A percentile compares a stretch with the other conserved stretches of the same genome.
Evolutionary conservation across 768 basidiomycete genomes (phyloP).

Genomic region (Suillus occidentalis): DNA sequence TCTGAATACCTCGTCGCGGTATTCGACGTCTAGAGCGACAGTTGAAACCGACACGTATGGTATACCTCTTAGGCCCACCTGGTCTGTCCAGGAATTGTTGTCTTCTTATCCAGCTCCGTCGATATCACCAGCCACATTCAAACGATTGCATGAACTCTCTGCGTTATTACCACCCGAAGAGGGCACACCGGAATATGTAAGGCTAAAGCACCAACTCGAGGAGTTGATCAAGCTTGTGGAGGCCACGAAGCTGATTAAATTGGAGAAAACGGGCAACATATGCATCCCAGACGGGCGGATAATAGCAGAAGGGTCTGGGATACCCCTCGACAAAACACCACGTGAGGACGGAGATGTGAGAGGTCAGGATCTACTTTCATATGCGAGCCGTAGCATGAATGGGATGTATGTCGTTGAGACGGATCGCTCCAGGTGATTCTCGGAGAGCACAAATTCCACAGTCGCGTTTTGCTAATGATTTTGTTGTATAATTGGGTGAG

Average conservation of each 20-base stretch:
- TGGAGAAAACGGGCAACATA: constrained; percentile 27
- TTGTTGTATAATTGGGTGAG: background rate
- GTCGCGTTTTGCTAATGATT: background rate
- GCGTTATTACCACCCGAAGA: constrained; percentile 68
- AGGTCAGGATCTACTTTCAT: constrained; percentile 48
- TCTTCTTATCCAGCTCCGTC: constrained; percentile 75
- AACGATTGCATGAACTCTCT: constrained; percentile 67
- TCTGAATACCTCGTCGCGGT: background rate
- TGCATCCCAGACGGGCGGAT: constrained; percentile 41
- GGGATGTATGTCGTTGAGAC: constrained; percentile 66
- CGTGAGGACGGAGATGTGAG: constrained; percentile 26
- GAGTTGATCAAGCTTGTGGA: constrained; percentile 77
- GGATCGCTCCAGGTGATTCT: constrained; percentile 26
- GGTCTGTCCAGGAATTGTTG: constrained; percentile 78
- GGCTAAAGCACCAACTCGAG: constrained; percentile 60
- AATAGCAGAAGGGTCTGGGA: constrained; percentile 41
- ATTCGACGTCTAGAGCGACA: constrained; percentile 11
- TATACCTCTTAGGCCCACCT: constrained; percentile 67
- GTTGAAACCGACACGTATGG: constrained; percentile 54
- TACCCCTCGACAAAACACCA: constrained; percentile 23
- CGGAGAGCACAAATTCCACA: background rate
- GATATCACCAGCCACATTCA: constrained; percentile 56
- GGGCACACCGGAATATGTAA: constrained; percentile 51
- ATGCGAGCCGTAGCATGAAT: constrained; percentile 47
- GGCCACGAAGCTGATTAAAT: constrained; percentile 67